phyloP scores from a whole-genome alignment of 345 rosid species.

The Abelmoschus esculentus region DNA sequence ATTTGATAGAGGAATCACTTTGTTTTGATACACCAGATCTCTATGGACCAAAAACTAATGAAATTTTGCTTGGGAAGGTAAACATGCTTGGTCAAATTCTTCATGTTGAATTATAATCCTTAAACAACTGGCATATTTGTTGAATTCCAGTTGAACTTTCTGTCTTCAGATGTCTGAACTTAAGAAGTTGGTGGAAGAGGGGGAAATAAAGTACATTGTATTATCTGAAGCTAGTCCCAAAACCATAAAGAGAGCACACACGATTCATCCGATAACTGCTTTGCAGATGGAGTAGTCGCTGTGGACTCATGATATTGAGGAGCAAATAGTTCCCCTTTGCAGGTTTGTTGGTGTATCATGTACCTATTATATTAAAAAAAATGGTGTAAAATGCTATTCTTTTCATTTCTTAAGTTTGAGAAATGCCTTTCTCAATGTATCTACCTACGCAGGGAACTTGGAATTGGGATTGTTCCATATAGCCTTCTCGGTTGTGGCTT shows the following conservation, averaged over 20 bases:
- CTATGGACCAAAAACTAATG: no score
- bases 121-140: no score
- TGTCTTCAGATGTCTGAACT: slow-evolving; percentile 10
- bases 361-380: no score
- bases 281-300: no score
- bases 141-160: background rate
- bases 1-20: no score
- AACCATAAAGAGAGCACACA: slow-evolving; percentile 15
- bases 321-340: slow-evolving; percentile 17
- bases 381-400: no score
- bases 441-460: slow-evolving; percentile 33
- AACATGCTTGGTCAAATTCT: no score
- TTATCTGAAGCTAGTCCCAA: slow-evolving; percentile 17
- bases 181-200: slow-evolving; percentile 14
- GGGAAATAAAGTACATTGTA: slow-evolving; percentile 14
- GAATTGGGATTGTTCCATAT: slow-evolving; percentile 45
- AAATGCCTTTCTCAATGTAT: slow-evolving; percentile 4
- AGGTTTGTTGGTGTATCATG: slow-evolving; percentile 2
- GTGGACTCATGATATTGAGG: no score
- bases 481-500: slow-evolving; percentile 53
- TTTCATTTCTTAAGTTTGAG: no score
- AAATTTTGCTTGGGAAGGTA: no score
- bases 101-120: background rate
- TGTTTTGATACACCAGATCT: no score
- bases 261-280: slow-evolving; percentile 15